A percentile compares a stretch with the other conserved stretches of the same genome.
These are phyloP conservation scores for Begonia loranthoides DNA, from an alignment of 306 rosid species.

Conservation along the genomic window DNA sequence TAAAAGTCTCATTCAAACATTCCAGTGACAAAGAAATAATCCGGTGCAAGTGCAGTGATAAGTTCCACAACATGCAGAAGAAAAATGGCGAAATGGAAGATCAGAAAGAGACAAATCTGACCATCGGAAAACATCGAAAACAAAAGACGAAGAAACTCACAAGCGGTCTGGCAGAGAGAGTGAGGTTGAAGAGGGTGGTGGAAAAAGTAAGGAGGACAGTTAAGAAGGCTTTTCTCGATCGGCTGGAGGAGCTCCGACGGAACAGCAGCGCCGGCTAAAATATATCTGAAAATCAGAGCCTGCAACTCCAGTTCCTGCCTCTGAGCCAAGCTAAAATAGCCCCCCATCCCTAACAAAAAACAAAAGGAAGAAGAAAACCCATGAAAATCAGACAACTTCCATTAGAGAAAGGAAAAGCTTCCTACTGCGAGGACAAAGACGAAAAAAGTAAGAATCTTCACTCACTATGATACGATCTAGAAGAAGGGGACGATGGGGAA, in stretches of 20 bases:
- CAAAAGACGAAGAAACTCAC: conserved; percentile 26
- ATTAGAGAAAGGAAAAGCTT: neutral
- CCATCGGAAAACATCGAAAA: too few relatives aligned
- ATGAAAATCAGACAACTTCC: neutral
- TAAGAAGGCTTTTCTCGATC: conserved; percentile 67
- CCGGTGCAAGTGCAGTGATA: too few relatives aligned
- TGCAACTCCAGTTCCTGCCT: conserved; percentile 97
- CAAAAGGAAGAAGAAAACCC: conserved; percentile 1
- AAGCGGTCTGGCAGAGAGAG: conserved; percentile 37
- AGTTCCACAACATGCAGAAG: too few relatives aligned
- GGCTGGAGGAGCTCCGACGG: conserved; percentile 84
- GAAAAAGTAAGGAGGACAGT: conserved; percentile 30
- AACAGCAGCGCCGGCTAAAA: conserved; percentile 78
- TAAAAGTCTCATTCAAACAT: too few relatives aligned
- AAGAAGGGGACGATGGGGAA: conserved; percentile 15
- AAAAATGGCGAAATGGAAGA: too few relatives aligned
- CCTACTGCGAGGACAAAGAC: neutral
- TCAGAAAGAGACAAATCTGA: too few relatives aligned
- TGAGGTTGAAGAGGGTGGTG: conserved; percentile 52
- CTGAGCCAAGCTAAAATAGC: conserved; percentile 71
- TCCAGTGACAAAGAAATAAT: too few relatives aligned
- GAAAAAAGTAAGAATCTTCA: neutral
- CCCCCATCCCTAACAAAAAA: conserved; percentile 44
- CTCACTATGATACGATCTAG: conserved; percentile 52
- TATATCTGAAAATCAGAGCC: conserved; percentile 75